A percentile compares a stretch with the other conserved stretches of the same genome.
Conservation (phyloP, 208 protist genomes). For the Leishmania mexicana region DNA sequence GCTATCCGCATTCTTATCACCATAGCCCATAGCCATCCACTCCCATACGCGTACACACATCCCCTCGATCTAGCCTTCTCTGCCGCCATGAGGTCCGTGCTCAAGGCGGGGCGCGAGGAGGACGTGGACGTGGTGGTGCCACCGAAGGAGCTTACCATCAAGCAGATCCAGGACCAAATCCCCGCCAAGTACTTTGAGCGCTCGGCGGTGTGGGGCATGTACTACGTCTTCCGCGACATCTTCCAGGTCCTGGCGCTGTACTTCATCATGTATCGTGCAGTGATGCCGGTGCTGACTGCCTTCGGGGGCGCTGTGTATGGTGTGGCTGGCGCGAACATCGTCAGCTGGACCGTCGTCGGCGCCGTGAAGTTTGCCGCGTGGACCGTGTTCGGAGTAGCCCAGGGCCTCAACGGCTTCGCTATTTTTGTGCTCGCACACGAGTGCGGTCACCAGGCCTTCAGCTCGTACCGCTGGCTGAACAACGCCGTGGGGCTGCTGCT, state of each 20-base stretch:
- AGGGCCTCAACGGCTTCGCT: slow-evolving; percentile 86
- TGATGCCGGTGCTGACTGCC: slow-evolving; percentile 35
- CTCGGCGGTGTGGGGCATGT: slow-evolving; percentile 38
- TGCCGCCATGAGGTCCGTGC: slow-evolving; percentile 47
- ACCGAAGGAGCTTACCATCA: slow-evolving; percentile 60
- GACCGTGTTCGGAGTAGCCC: slow-evolving; percentile 76
- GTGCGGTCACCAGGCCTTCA: slow-evolving; percentile 95
- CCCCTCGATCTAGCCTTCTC: not conserved
- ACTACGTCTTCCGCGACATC: slow-evolving; percentile 70
- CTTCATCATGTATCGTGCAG: slow-evolving; percentile 51
- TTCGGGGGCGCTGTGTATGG: slow-evolving; percentile 28
- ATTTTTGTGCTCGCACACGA: slow-evolving; percentile 95
- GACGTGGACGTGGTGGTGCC: slow-evolving; percentile 72
- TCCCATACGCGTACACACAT: not conserved
- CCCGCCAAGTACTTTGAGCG: slow-evolving; percentile 79
- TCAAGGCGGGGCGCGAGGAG: slow-evolving; percentile 64
- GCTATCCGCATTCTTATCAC: not conserved
- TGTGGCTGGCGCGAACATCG: slow-evolving; percentile 3
- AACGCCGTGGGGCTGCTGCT: slow-evolving; percentile 88
- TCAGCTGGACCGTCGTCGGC: slow-evolving; percentile 15
- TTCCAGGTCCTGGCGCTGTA: slow-evolving; percentile 57
- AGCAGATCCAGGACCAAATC: slow-evolving; percentile 78
- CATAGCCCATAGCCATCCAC: not conserved
- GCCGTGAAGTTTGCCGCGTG: slow-evolving; percentile 48
- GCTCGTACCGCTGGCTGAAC: slow-evolving; percentile 71